These are phyloP conservation scores for Leishmania guyanensis DNA, from an alignment of 208 protist genomes.

Conservation along the genomic window DNA sequence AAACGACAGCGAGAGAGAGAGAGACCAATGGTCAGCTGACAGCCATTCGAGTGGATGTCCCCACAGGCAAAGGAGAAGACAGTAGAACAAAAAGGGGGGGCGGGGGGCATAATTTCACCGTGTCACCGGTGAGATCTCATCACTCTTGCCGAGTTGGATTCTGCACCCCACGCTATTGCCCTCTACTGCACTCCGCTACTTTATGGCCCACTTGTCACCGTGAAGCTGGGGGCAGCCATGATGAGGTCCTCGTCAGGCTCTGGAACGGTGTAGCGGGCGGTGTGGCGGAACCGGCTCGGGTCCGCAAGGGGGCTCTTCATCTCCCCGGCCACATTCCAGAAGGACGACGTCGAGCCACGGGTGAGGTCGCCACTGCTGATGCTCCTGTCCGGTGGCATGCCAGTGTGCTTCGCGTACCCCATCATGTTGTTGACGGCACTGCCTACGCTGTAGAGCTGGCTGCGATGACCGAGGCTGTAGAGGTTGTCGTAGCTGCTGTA, in stretches of 20 bases:
- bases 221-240: constrained; percentile 26
- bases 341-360: constrained; percentile 9
- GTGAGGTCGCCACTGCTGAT: constrained; percentile 12
- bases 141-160: neutral
- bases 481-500: constrained; percentile 38
- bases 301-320: constrained; percentile 17
- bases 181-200: neutral
- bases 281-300: constrained; percentile 18
- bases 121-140: neutral
- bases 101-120: neutral
- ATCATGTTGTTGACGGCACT: constrained; percentile 2
- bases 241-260: constrained; percentile 33
- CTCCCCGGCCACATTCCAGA: constrained; percentile 19
- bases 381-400: constrained; percentile 11
- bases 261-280: constrained; percentile 25
- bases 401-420: constrained; percentile 13
- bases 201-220: constrained; percentile 28
- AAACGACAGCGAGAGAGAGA: neutral
- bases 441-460: constrained; percentile 10
- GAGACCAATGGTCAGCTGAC: neutral
- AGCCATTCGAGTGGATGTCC: neutral
- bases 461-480: constrained; percentile 23
- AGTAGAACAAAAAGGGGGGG: neutral
- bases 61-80: neutral
- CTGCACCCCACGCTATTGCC: neutral